Percentiles rank a stretch among this genome's conserved stretches.
Evolutionary conservation across 768 basidiomycete species (phyloP).

Genomic region (Cystobasidiopsis lactophilus): DNA sequence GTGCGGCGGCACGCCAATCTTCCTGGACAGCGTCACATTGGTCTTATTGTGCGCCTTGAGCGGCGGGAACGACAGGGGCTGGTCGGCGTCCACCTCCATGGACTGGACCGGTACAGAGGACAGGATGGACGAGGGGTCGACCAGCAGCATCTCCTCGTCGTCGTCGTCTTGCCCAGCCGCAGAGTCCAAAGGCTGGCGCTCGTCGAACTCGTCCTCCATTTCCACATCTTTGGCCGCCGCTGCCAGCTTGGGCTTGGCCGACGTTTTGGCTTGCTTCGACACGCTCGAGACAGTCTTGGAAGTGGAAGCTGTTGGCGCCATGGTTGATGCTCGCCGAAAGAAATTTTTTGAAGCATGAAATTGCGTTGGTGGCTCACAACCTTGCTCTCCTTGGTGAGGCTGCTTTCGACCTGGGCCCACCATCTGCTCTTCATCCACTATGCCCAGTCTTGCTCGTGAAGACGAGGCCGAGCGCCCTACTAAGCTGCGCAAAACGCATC

Average conservation of each 20-base stretch:
- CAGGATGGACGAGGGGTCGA: constrained; percentile 25
- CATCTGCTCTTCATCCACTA: no score
- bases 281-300: neutral
- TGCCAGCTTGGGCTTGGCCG: constrained; percentile 4
- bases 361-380: no score
- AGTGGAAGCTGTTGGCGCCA: no score
- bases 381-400: no score
- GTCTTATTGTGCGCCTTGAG: constrained; percentile 8
- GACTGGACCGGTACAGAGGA: constrained; percentile 29
- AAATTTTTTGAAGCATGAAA: no score
- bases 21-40: constrained; percentile 44
- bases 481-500: no score
- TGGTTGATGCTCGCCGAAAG: no score
- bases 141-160: constrained; percentile 19
- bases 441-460: no score
- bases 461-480: no score
- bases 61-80: constrained; percentile 24
- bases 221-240: constrained; percentile 2
- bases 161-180: constrained; percentile 19
- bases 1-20: constrained; percentile 82
- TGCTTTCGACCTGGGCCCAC: no score
- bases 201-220: neutral
- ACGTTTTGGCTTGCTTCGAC: constrained; percentile 2
- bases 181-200: constrained; percentile 4
- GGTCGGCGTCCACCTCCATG: constrained; percentile 26